phyloP scores from a whole-genome alignment of 345 rosid genomes.

The Ceriops decandra region DNA sequence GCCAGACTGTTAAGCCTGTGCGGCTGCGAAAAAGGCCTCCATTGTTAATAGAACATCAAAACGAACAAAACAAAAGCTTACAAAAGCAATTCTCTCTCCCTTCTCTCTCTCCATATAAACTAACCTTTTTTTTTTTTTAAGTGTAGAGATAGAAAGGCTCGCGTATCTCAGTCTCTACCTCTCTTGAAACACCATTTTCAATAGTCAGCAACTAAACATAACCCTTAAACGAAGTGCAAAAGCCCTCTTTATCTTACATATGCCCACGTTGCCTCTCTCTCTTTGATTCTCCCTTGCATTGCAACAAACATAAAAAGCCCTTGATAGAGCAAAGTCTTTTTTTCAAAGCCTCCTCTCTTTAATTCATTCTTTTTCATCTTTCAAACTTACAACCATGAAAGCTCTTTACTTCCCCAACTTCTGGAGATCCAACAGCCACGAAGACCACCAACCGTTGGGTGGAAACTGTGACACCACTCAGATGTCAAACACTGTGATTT shows the following conservation, averaged over 20 bases:
- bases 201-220: constrained; percentile 15
- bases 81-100: constrained; percentile 2
- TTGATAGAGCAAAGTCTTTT: background rate
- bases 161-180: constrained; percentile 8
- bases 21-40: constrained; percentile 11
- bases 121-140: background rate
- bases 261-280: constrained; percentile 1
- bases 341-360: background rate
- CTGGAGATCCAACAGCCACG: constrained; percentile 40
- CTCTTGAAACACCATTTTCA: constrained; percentile 37
- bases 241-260: constrained; percentile 22
- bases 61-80: constrained; percentile 13
- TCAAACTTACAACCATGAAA: constrained; percentile 42
- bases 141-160: background rate
- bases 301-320: constrained; percentile 19
- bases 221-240: constrained; percentile 49
- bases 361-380: background rate
- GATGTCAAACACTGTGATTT: constrained; percentile 20
- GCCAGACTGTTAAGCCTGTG: constrained; percentile 1
- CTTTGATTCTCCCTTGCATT: constrained; percentile 7
- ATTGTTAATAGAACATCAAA: constrained; percentile 5
- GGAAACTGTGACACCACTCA: constrained; percentile 11
- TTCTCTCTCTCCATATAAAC: background rate
- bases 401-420: constrained; percentile 59
- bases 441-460: constrained; percentile 23